A percentile compares a stretch with the other conserved stretches of the same genome.
These are phyloP conservation scores for Venturia carpophila DNA, from an alignment of 2,329 filamentous ascomycete species.

Conservation along the genomic window DNA sequence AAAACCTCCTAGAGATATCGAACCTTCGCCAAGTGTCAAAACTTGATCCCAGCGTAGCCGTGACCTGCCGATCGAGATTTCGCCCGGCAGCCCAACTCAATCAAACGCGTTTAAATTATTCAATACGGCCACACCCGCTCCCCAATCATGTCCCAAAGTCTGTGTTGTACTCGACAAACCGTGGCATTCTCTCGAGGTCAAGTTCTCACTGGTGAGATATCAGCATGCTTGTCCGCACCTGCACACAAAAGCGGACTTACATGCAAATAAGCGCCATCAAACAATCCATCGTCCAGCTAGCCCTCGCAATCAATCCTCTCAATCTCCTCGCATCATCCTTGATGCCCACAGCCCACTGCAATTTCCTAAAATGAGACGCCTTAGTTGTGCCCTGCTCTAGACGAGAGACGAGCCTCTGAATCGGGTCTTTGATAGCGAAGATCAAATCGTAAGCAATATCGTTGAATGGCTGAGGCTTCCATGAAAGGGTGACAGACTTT, in stretches of 20 bases:
- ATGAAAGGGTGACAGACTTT: background rate
- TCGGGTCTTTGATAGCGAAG: background rate
- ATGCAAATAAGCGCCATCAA: slow-evolving; percentile 1
- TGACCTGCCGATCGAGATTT: no score
- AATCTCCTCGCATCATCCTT: background rate
- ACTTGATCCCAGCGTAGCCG: no score
- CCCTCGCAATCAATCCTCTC: background rate
- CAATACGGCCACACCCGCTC: no score
- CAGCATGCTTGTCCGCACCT: no score
- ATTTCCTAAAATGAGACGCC: background rate
- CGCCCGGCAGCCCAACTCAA: no score
- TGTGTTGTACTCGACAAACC: no score
- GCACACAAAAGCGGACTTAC: background rate
- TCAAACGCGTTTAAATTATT: no score
- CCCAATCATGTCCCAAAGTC: no score
- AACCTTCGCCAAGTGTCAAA: no score
- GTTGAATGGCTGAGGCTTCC: background rate
- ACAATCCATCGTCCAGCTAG: background rate
- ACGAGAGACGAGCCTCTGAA: background rate
- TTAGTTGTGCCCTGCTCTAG: background rate
- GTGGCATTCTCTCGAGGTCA: no score
- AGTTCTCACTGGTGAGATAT: no score
- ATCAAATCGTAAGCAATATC: background rate
- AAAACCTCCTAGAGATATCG: no score
- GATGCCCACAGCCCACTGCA: background rate